phyloP scores from a whole-genome alignment of 495 filamentous ascomycete genomes.

The Jackrogersella minutella region DNA sequence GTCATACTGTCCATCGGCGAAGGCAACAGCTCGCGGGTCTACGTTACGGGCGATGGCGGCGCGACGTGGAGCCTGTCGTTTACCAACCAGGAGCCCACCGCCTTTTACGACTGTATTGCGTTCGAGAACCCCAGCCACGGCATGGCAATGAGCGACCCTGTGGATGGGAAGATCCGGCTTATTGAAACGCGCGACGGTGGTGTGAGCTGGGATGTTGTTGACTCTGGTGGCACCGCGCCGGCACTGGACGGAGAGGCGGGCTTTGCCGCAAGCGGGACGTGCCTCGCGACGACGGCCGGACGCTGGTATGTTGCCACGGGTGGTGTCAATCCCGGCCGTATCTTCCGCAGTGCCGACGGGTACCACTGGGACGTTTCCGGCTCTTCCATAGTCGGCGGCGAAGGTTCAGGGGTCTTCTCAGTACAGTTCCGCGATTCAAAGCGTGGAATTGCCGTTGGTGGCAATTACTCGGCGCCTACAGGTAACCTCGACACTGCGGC shows the following conservation, averaged over 20 bases:
- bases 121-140: constrained; percentile 28
- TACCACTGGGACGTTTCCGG: constrained; percentile 32
- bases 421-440: constrained; percentile 34
- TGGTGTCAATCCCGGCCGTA: constrained; percentile 27
- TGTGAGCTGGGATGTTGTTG: constrained; percentile 19
- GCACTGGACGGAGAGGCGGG: constrained; percentile 29
- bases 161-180: constrained; percentile 30
- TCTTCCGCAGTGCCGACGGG: constrained; percentile 32
- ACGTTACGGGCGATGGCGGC: constrained; percentile 33
- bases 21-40: constrained; percentile 60
- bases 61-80: constrained; percentile 24
- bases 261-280: constrained; percentile 39
- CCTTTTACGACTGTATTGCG: constrained; percentile 40
- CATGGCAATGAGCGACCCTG: constrained; percentile 39
- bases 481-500: constrained; percentile 15
- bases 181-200: constrained; percentile 37
- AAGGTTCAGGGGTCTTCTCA: constrained; percentile 34
- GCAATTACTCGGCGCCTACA: constrained; percentile 25
- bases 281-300: constrained; percentile 28
- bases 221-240: constrained; percentile 4
- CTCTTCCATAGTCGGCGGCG: constrained; percentile 26
- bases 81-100: constrained; percentile 21
- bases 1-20: constrained; percentile 56
- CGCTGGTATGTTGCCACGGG: constrained; percentile 38
- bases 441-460: constrained; percentile 35